Evolutionary conservation across 176 grass and related monocot genomes (phyloP).

Genomic region (Cymbopogon citratus): DNA sequence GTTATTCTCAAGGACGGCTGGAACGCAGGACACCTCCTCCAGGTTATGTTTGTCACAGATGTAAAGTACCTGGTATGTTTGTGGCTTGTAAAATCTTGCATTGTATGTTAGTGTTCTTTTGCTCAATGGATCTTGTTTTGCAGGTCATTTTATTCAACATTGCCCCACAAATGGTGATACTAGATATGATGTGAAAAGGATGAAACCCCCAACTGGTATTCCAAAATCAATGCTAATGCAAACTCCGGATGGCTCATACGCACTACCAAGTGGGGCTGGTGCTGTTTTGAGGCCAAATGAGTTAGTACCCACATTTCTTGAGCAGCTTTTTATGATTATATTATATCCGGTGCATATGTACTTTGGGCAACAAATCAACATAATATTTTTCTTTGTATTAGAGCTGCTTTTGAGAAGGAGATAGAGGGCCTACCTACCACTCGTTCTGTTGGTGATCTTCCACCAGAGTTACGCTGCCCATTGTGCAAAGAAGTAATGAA

Average conservation of each 20-base stretch:
- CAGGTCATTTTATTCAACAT: conserved; percentile 99
- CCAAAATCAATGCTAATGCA: conserved; percentile 99
- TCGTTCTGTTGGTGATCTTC: conserved; percentile 64
- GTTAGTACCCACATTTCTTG: conserved; percentile 40
- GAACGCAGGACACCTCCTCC: conserved; percentile 75
- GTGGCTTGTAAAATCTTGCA: neutral
- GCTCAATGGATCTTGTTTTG: conserved; percentile 14
- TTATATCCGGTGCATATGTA: neutral
- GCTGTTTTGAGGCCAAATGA: conserved; percentile 98
- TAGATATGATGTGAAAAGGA: conserved; percentile 76
- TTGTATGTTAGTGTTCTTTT: conserved; percentile 18
- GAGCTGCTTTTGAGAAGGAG: conserved; percentile 98
- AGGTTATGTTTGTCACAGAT: conserved; percentile 98
- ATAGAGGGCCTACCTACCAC: conserved; percentile 87
- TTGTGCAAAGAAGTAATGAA: conserved; percentile 99
- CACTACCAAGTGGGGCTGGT: conserved; percentile 83
- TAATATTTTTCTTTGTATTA: conserved; percentile 35
- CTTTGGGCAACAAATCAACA: neutral
- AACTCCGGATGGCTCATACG: conserved; percentile 89
- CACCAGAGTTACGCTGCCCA: conserved; percentile 77
- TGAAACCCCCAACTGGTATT: conserved; percentile 97
- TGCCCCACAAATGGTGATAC: conserved; percentile 95
- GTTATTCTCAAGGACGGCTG: conserved; percentile 57
- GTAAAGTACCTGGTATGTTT: conserved; percentile 90
- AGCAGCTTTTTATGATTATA: neutral